A percentile compares a stretch with the other conserved stretches of the same genome.
phyloP scores from a whole-genome alignment of 2,329 filamentous ascomycete species.

The Hyphodiscus sp. region DNA sequence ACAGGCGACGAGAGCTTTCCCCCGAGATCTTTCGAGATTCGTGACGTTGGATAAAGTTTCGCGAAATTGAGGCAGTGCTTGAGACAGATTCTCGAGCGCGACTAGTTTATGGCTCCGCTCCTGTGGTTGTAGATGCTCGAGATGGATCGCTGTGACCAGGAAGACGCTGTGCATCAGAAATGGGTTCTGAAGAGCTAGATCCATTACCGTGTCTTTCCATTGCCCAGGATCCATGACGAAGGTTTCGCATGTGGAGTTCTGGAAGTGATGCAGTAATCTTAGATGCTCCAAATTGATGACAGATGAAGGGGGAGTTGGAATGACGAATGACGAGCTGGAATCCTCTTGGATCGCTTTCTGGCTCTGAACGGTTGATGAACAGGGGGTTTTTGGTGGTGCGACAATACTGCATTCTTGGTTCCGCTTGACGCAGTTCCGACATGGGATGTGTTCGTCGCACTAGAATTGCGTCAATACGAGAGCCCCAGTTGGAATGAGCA shows the following conservation, averaged over 20 bases:
- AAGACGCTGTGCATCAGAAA: constrained; percentile 2
- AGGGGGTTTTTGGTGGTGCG: no score
- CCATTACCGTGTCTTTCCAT: background rate
- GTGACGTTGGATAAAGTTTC: no score
- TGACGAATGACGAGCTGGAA: no score
- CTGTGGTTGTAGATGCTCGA: background rate
- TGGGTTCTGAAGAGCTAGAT: background rate
- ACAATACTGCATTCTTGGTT: background rate
- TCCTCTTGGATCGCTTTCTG: no score
- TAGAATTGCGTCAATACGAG: background rate
- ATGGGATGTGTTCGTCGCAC: constrained; percentile 1
- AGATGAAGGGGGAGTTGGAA: no score
- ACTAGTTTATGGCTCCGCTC: background rate
- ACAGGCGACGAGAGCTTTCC: no score
- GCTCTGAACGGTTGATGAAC: no score
- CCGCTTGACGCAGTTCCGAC: background rate
- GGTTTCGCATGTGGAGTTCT: background rate
- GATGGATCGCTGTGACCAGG: constrained; percentile 1
- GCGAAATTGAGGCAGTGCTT: no score
- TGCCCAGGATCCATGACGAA: background rate
- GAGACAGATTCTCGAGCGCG: no score
- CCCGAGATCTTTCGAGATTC: no score
- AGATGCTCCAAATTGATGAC: background rate
- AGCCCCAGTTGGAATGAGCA: background rate
- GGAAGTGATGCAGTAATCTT: background rate